phyloP scores from a whole-genome alignment of 225 moss, liverwort and hornwort genomes.

The Marchantia paleacea region DNA sequence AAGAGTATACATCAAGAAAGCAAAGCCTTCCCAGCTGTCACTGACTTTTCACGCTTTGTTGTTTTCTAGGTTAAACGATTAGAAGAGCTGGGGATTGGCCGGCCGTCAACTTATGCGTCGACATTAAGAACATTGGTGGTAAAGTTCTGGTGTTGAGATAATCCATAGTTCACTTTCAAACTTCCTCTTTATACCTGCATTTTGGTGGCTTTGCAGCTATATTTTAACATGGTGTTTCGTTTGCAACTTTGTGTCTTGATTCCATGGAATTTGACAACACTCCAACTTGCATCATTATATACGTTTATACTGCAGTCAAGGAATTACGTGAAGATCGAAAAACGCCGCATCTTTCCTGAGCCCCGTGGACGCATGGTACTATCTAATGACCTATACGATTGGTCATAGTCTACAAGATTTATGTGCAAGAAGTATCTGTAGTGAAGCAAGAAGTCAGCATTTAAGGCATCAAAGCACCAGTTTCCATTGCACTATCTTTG shows the following conservation, averaged over 20 bases:
- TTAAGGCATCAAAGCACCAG: too few species aligned
- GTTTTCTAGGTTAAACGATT: conserved; percentile 55
- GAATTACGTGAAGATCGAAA: conserved; percentile 79
- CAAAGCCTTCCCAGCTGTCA: too few species aligned
- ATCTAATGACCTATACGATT: neutral
- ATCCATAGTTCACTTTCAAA: neutral
- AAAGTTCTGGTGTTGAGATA: neutral
- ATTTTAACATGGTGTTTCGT: neutral
- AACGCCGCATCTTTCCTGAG: conserved; percentile 78
- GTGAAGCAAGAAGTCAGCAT: too few species aligned
- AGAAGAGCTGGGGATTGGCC: conserved; percentile 95
- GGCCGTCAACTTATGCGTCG: conserved; percentile 96
- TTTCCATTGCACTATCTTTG: neutral
- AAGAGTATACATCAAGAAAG: too few species aligned
- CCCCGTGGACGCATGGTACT: conserved; percentile 87
- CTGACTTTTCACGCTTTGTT: neutral
- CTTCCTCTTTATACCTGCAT: neutral
- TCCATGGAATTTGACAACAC: neutral
- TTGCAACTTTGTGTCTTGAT: neutral
- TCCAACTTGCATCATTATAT: neutral
- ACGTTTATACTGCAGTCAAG: conserved; percentile 57
- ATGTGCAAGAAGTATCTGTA: neutral
- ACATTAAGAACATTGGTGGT: conserved; percentile 92
- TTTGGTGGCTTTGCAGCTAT: neutral
- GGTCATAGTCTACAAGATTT: neutral